phyloP scores from a whole-genome alignment of 202 grass and related monocot species.

The Carex sylvatica region DNA sequence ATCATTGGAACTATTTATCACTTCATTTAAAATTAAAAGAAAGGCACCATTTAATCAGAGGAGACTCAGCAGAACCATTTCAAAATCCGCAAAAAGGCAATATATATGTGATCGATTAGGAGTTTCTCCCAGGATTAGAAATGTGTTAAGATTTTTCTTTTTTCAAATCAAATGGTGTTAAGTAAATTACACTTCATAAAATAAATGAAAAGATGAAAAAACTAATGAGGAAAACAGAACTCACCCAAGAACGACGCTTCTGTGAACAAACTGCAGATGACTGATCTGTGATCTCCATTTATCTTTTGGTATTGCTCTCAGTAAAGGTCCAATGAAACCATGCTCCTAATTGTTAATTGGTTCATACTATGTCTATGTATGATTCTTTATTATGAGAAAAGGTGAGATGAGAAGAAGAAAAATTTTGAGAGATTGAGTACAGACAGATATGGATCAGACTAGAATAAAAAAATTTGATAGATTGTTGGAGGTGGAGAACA shows the following conservation, averaged over 20 bases:
- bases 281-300: conserved; percentile 22
- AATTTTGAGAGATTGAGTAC: conserved; percentile 8
- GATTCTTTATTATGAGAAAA: neutral
- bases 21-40: neutral
- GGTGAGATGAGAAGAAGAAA: neutral
- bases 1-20: neutral
- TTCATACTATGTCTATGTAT: neutral
- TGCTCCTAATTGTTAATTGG: neutral
- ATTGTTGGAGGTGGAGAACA: neutral
- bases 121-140: too few relatives aligned
- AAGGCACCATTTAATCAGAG: neutral
- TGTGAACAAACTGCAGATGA: neutral
- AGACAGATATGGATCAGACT: neutral
- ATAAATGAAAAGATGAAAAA: neutral
- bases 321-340: neutral
- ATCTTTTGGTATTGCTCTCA: neutral
- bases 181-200: neutral
- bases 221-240: neutral
- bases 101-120: neutral
- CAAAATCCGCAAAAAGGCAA: neutral
- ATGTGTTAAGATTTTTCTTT: neutral
- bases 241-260: conserved; percentile 17
- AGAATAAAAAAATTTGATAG: neutral
- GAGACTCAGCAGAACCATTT: neutral
- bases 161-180: neutral